A percentile compares a stretch with the other conserved stretches of the same genome.
Conservation (phyloP, 2,329 filamentous ascomycete species). For the Sporothrix mexicana region DNA sequence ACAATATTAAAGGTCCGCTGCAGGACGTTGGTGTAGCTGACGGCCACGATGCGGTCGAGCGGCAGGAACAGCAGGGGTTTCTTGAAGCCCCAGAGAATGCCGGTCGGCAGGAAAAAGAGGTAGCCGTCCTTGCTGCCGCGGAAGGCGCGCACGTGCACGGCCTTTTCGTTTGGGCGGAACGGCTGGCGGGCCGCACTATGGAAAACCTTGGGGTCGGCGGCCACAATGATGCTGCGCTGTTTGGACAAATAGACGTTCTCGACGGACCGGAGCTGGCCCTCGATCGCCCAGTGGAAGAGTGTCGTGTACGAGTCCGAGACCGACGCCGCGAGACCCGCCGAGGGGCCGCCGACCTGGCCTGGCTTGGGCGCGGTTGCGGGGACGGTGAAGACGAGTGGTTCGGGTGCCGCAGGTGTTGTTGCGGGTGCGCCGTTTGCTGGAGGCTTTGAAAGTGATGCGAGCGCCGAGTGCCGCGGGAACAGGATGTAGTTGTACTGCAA, state of each 20-base stretch:
- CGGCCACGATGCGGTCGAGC: constrained; percentile 62
- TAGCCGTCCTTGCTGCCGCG: constrained; percentile 72
- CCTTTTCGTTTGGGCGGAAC: constrained; percentile 65
- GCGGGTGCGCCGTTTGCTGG: constrained; percentile 37
- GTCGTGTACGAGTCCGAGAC: constrained; percentile 65
- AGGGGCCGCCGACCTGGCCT: constrained; percentile 59
- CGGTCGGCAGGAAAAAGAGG: constrained; percentile 69
- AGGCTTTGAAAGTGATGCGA: constrained; percentile 45
- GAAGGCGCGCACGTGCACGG: constrained; percentile 70
- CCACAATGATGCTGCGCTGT: constrained; percentile 53
- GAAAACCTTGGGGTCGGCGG: constrained; percentile 62
- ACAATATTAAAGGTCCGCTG: constrained; percentile 73
- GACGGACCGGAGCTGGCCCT: constrained; percentile 56
- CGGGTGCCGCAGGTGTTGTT: constrained; percentile 42
- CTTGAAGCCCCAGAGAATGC: constrained; percentile 73
- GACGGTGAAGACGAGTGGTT: constrained; percentile 70
- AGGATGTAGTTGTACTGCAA: constrained; percentile 70
- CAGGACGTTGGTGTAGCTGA: constrained; percentile 71
- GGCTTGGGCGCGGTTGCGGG: constrained; percentile 65
- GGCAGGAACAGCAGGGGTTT: constrained; percentile 71
- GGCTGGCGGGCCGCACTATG: constrained; percentile 62
- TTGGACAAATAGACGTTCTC: constrained; percentile 46
- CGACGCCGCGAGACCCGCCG: constrained; percentile 55
- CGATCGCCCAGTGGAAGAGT: constrained; percentile 67
- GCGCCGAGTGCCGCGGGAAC: constrained; percentile 61